A percentile compares a stretch with the other conserved stretches of the same genome.
phyloP scores from a whole-genome alignment of 257 asterid genomes.

The Orobanche coerulescens region DNA sequence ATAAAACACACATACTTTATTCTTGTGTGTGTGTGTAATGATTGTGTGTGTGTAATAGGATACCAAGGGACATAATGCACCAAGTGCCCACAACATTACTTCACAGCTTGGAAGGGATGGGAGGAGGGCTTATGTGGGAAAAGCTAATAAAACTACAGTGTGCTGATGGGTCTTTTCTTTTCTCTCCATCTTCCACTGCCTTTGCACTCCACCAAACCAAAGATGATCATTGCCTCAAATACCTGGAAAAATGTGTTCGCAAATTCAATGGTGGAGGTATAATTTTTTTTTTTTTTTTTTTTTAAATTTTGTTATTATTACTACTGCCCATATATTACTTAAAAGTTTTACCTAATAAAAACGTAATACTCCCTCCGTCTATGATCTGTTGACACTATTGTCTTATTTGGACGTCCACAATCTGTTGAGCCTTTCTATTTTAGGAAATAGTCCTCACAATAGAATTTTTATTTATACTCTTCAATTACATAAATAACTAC shows the following conservation, averaged over 20 bases:
- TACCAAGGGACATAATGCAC: slow-evolving; percentile 68
- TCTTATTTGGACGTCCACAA: no score
- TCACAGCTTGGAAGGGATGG: slow-evolving; percentile 87
- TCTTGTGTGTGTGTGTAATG: slow-evolving; percentile 20
- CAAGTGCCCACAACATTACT: slow-evolving; percentile 77
- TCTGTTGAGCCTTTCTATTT: no score
- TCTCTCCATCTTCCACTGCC: slow-evolving; percentile 91
- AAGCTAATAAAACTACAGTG: slow-evolving; percentile 53
- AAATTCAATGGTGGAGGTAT: slow-evolving; percentile 90
- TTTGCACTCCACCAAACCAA: slow-evolving; percentile 69
- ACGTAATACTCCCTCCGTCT: no score
- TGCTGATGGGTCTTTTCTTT: slow-evolving; percentile 76
- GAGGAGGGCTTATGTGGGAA: slow-evolving; percentile 57
- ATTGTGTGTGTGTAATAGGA: slow-evolving; percentile 40
- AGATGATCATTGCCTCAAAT: slow-evolving; percentile 58
- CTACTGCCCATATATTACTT: no score
- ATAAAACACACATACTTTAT: no score
- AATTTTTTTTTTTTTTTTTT: no score
- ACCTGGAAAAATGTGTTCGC: slow-evolving; percentile 35
- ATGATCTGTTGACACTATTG: no score
- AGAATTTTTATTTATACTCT: no score
- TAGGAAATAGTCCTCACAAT: no score
- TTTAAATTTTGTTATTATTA: no score
- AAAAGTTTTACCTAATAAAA: no score
- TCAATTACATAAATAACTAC: no score